These are phyloP conservation scores for Apiotrichum akiyoshidainum DNA, from an alignment of 1,284 basidiomycete genomes.

Conservation along the genomic window DNA sequence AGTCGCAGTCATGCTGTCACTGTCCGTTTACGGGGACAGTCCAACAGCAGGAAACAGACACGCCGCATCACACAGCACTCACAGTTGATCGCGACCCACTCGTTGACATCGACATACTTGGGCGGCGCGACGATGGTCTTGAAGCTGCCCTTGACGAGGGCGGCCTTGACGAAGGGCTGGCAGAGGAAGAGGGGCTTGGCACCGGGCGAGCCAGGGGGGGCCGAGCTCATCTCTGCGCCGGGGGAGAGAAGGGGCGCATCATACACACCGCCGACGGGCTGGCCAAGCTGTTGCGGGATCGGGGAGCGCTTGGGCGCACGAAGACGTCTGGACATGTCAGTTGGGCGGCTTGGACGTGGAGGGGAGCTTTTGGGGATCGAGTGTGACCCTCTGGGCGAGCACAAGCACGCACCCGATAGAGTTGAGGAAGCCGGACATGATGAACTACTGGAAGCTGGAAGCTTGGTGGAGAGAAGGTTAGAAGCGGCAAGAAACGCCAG, in stretches of 20 bases:
- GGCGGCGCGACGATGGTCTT: constrained; percentile 97
- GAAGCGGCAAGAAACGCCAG: background rate
- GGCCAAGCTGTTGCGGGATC: constrained; percentile 21
- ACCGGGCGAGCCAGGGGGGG: constrained; percentile 19
- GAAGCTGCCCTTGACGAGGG: constrained; percentile 96
- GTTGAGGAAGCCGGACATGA: constrained; percentile 49
- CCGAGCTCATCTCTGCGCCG: constrained; percentile 29
- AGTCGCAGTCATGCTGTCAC: background rate
- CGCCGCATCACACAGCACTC: constrained; percentile 44
- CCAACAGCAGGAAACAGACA: too few species aligned
- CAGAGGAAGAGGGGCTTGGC: constrained; percentile 74
- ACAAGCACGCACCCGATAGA: constrained; percentile 40
- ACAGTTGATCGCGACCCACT: constrained; percentile 98
- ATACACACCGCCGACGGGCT: constrained; percentile 26
- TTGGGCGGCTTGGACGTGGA: background rate
- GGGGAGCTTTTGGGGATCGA: background rate
- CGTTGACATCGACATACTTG: constrained; percentile 95
- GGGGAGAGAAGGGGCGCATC: constrained; percentile 42
- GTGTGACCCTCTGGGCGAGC: too few species aligned
- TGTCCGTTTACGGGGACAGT: background rate
- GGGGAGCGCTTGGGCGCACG: constrained; percentile 48
- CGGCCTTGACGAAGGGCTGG: constrained; percentile 92
- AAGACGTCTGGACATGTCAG: constrained; percentile 35
- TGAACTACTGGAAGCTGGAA: too few species aligned
- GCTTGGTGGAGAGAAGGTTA: background rate